These are phyloP conservation scores for Ustilago xerochloae DNA, from an alignment of 1,284 basidiomycete species.

Conservation along the genomic window DNA sequence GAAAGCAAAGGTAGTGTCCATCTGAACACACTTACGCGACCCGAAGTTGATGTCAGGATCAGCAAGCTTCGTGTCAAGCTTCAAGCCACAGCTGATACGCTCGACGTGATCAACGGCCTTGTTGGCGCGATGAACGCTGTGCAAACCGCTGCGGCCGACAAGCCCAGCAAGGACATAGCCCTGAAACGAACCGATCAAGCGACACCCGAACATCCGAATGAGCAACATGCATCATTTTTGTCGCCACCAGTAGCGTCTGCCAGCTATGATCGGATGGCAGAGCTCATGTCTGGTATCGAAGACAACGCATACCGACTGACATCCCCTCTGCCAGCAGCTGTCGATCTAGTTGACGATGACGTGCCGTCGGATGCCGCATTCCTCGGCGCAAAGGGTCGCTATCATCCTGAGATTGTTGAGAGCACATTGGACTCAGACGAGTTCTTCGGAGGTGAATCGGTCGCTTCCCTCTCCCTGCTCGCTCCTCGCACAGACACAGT, in stretches of 20 bases:
- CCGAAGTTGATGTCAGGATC: slow-evolving; percentile 57
- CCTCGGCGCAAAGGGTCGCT: slow-evolving; percentile 74
- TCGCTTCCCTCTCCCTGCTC: slow-evolving; percentile 50
- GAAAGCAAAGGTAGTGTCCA: slow-evolving; percentile 39
- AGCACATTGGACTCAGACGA: slow-evolving; percentile 71
- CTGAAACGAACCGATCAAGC: neutral
- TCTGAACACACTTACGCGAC: slow-evolving; percentile 53
- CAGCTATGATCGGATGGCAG: slow-evolving; percentile 20
- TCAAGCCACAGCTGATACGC: slow-evolving; percentile 53
- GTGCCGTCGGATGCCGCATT: slow-evolving; percentile 88
- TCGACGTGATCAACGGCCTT: slow-evolving; percentile 25
- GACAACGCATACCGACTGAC: slow-evolving; percentile 81
- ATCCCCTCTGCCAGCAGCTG: slow-evolving; percentile 75
- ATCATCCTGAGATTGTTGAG: slow-evolving; percentile 76
- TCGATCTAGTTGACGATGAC: slow-evolving; percentile 91
- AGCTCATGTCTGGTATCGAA: slow-evolving; percentile 77
- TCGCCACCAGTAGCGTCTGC: neutral
- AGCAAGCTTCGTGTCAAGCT: slow-evolving; percentile 41
- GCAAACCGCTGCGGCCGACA: neutral
- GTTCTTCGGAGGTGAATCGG: slow-evolving; percentile 66
- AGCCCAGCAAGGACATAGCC: too few species aligned
- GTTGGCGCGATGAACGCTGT: slow-evolving; percentile 5
- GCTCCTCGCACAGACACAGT: slow-evolving; percentile 69
- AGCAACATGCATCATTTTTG: too few species aligned
- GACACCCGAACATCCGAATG: neutral